Evolutionary conservation across 192 early-diverging fungal genomes (phyloP).

Genomic region (Linnemannia schmuckeri): DNA sequence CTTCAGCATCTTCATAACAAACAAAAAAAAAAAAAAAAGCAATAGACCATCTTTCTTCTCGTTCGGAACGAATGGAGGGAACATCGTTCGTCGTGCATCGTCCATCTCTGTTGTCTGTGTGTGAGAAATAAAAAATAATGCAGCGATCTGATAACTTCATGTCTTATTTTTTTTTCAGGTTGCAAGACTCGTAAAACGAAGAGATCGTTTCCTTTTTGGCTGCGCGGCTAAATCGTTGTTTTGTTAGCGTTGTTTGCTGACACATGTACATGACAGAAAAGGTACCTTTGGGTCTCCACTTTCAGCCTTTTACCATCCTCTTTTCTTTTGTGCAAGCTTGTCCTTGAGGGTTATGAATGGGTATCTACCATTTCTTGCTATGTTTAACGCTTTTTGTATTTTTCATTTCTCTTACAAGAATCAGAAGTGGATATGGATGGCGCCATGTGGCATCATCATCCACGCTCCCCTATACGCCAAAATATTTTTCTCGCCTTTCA

Average conservation of each 20-base stretch:
- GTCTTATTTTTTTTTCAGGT: no score
- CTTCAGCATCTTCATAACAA: neutral
- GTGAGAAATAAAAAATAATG: neutral
- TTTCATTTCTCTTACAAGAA: neutral
- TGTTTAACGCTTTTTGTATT: neutral
- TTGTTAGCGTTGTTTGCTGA: no score
- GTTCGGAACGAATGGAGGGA: neutral
- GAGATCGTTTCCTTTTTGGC: no score
- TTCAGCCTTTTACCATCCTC: no score
- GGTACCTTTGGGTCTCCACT: no score
- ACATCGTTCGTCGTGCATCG: neutral
- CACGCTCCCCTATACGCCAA: neutral
- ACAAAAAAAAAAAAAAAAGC: neutral
- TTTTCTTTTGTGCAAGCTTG: no score
- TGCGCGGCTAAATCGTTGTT: no score
- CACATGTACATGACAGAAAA: no score
- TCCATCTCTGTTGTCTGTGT: neutral
- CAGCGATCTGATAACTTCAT: no score
- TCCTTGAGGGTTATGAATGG: neutral
- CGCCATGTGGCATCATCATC: conserved; percentile 22
- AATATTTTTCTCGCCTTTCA: neutral
- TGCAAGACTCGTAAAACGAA: no score
- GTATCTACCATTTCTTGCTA: neutral
- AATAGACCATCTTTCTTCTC: neutral
- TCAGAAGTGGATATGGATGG: neutral